Evolutionary conservation across 2,329 filamentous ascomycete species (phyloP).

Genomic region (Gremmenia infestans): DNA sequence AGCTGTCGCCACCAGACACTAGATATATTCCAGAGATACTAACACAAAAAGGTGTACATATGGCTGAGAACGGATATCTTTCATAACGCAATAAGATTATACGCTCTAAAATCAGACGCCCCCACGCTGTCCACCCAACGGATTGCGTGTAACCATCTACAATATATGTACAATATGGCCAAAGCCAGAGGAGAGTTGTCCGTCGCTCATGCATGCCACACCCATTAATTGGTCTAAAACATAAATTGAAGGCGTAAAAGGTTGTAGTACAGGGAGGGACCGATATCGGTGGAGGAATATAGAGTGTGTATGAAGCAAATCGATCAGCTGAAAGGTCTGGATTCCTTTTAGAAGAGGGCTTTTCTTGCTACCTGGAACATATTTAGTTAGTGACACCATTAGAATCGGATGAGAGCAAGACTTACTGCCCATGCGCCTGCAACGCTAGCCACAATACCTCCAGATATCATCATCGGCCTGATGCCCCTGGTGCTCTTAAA

Average conservation of each 20-base stretch:
- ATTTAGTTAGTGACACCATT: constrained; percentile 15
- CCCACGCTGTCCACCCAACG: constrained; percentile 19
- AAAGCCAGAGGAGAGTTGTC: constrained; percentile 32
- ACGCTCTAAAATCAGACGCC: constrained; percentile 18
- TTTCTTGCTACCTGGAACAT: constrained; percentile 43
- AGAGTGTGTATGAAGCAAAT: constrained; percentile 3
- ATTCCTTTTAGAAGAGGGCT: constrained; percentile 39
- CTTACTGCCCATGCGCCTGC: constrained; percentile 89
- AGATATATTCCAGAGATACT: no score
- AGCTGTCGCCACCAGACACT: no score
- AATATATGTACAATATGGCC: constrained; percentile 30
- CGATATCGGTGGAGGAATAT: constrained; percentile 10
- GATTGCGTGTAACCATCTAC: constrained; percentile 20
- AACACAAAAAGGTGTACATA: neutral
- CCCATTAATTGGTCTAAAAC: constrained; percentile 30
- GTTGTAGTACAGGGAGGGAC: constrained; percentile 28
- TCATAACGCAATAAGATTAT: constrained; percentile 18
- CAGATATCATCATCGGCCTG: constrained; percentile 90
- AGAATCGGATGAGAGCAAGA: constrained; percentile 23
- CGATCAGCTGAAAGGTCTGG: neutral
- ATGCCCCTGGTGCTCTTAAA: constrained; percentile 94
- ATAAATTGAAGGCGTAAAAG: constrained; percentile 26
- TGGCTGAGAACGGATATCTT: neutral
- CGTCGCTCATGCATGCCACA: constrained; percentile 32
- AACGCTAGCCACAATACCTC: constrained; percentile 78